phyloP scores from a whole-genome alignment of 805 yeast genomes.

The Kluyveromyces dobzhanskii region DNA sequence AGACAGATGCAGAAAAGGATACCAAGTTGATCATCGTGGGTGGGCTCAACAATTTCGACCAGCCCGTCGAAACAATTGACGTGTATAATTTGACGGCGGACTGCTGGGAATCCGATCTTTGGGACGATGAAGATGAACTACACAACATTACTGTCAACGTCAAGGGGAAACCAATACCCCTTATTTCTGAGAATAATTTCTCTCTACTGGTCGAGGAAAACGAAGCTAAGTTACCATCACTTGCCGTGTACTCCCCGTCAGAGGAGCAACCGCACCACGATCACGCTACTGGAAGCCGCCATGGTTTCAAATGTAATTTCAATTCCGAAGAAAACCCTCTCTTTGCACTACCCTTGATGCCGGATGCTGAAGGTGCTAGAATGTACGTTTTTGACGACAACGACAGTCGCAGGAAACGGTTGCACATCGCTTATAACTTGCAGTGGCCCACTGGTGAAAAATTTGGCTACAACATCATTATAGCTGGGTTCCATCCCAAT shows the following conservation, averaged over 20 bases:
- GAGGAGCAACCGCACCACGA: slow-evolving; percentile 4
- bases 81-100: slow-evolving; percentile 23
- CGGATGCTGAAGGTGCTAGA: slow-evolving; percentile 27
- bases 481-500: slow-evolving; percentile 49
- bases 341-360: slow-evolving; percentile 27
- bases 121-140: slow-evolving; percentile 6
- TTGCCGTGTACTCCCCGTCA: slow-evolving; percentile 18
- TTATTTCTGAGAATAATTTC: slow-evolving; percentile 16
- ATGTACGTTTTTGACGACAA: slow-evolving; percentile 19
- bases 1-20: slow-evolving; percentile 23
- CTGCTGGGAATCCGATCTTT: slow-evolving; percentile 22
- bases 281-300: slow-evolving; percentile 5
- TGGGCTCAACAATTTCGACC: slow-evolving; percentile 27
- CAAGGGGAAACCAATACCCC: slow-evolving; percentile 13
- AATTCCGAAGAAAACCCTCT: slow-evolving; percentile 20
- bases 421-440: slow-evolving; percentile 28
- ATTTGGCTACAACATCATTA: slow-evolving; percentile 58
- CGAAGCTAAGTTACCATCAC: slow-evolving; percentile 22
- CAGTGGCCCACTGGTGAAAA: slow-evolving; percentile 51
- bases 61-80: slow-evolving; percentile 24
- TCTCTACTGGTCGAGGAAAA: slow-evolving; percentile 23
- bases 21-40: slow-evolving; percentile 28
- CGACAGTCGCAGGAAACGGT: slow-evolving; percentile 17
- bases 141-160: slow-evolving; percentile 15
- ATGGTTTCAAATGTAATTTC: not conserved